Evolutionary conservation across 345 rosid genomes (phyloP).

Genomic region (Litchi chinensis): DNA sequence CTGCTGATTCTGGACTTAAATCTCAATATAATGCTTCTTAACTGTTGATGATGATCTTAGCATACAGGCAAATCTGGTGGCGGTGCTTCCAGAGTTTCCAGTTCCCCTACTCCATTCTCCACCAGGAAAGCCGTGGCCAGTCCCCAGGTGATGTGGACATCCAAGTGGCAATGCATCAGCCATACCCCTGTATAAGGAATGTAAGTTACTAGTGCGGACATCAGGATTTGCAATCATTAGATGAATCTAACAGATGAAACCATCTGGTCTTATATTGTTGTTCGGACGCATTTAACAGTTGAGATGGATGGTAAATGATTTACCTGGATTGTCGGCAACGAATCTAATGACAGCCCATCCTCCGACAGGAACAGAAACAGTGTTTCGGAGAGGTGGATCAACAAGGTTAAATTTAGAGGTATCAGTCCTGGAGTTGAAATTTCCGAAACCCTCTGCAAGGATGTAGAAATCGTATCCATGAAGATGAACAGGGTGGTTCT

Average conservation of each 20-base stretch:
- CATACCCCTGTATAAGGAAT: conserved; percentile 61
- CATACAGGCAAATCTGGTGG: conserved; percentile 76
- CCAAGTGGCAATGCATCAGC: conserved; percentile 97
- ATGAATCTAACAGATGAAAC: too few relatives aligned
- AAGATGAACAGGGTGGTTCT: conserved; percentile 91
- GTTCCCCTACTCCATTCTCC: conserved; percentile 65
- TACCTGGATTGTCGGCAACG: conserved; percentile 96
- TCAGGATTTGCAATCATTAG: not conserved
- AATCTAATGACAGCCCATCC: conserved; percentile 97
- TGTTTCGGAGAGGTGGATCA: conserved; percentile 93
- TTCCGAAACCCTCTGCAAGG: conserved; percentile 83
- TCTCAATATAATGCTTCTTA: conserved; percentile 2
- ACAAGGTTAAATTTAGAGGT: conserved; percentile 72
- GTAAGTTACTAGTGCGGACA: too few relatives aligned
- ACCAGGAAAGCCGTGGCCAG: conserved; percentile 86
- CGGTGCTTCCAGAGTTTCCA: conserved; percentile 60
- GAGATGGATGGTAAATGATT: not conserved
- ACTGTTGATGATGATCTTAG: conserved; percentile 22
- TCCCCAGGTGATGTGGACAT: conserved; percentile 88
- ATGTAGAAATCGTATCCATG: conserved; percentile 96
- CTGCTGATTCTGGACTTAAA: conserved; percentile 17
- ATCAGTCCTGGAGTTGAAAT: conserved; percentile 71
- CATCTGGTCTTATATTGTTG: too few relatives aligned
- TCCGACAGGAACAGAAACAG: conserved; percentile 68
- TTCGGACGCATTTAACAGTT: not conserved